A percentile compares a stretch with the other conserved stretches of the same genome.
Conservation (phyloP, 2,329 filamentous ascomycete species). For the Colletotrichum aenigma region DNA sequence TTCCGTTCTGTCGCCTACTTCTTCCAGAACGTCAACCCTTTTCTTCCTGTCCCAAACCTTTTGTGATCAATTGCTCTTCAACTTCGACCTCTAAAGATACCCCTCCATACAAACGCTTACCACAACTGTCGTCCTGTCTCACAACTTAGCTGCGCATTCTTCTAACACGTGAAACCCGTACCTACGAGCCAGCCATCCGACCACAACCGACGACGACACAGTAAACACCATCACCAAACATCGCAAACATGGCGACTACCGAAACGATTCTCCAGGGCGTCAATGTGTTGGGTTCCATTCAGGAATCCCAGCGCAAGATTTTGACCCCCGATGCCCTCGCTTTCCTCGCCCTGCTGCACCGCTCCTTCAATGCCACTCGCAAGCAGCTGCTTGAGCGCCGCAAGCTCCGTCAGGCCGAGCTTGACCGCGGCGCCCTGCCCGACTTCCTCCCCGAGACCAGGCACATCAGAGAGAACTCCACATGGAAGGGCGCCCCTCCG, state of each 20-base stretch:
- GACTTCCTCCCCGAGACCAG: constrained; percentile 97
- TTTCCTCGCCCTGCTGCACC: constrained; percentile 93
- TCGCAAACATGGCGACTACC: constrained; percentile 65
- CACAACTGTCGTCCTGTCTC: constrained; percentile 1
- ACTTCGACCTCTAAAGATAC: background rate
- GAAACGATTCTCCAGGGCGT: constrained; percentile 61
- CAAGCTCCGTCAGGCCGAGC: constrained; percentile 84
- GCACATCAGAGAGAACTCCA: constrained; percentile 90
- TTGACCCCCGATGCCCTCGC: constrained; percentile 87
- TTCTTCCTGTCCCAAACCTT: background rate
- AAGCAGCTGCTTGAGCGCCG: constrained; percentile 89
- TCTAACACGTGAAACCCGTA: constrained; percentile 16
- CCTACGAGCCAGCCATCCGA: background rate
- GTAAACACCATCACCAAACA: constrained; percentile 4
- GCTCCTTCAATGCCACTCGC: constrained; percentile 89
- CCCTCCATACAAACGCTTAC: background rate
- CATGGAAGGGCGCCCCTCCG: constrained; percentile 91
- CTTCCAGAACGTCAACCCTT: background rate
- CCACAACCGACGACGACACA: background rate
- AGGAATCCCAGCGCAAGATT: constrained; percentile 84
- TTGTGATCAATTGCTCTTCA: background rate
- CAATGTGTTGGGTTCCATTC: constrained; percentile 75
- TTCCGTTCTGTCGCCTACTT: background rate
- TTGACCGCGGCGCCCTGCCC: constrained; percentile 86
- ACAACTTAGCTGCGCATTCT: background rate